Conservation (phyloP, 495 filamentous ascomycete genomes). For the Lasiosphaeria hispida region DNA sequence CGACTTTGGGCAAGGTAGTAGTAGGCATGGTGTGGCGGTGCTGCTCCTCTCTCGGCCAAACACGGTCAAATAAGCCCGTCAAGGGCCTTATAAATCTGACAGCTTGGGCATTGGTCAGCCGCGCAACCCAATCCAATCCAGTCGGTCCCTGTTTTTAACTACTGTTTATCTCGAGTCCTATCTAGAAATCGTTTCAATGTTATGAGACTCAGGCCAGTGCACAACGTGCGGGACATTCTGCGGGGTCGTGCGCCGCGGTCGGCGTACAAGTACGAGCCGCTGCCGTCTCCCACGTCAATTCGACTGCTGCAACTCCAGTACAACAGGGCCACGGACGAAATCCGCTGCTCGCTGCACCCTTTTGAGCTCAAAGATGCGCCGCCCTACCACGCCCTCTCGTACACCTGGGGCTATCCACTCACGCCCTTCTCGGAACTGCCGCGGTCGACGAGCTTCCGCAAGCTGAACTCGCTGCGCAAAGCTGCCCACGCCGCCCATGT, state of each 20-base stretch:
- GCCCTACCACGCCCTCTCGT: constrained; percentile 20
- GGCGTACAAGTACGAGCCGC: constrained; percentile 9
- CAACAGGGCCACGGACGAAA: neutral
- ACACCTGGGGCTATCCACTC: constrained; percentile 22
- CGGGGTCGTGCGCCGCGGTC: neutral
- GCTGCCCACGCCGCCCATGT: neutral
- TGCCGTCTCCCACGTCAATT: constrained; percentile 7
- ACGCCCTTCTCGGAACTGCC: constrained; percentile 7
- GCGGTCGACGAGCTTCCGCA: neutral
- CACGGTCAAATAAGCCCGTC: too few species aligned
- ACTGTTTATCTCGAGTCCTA: too few species aligned
- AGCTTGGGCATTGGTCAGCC: too few species aligned
- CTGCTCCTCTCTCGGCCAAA: too few species aligned
- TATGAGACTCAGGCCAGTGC: too few species aligned
- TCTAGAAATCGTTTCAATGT: too few species aligned
- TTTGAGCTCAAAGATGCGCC: constrained; percentile 13
- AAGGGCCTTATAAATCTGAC: too few species aligned
- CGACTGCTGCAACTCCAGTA: constrained; percentile 10
- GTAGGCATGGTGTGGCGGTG: too few species aligned
- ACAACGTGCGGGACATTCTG: too few species aligned
- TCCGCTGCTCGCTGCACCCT: constrained; percentile 13
- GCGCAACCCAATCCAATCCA: too few species aligned
- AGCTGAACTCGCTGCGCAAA: neutral
- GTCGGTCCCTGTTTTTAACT: too few species aligned
- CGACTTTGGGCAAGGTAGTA: too few species aligned